Conservation (phyloP, 2,329 filamentous ascomycete genomes). For the Stachybotrys chlorohalonatus region DNA sequence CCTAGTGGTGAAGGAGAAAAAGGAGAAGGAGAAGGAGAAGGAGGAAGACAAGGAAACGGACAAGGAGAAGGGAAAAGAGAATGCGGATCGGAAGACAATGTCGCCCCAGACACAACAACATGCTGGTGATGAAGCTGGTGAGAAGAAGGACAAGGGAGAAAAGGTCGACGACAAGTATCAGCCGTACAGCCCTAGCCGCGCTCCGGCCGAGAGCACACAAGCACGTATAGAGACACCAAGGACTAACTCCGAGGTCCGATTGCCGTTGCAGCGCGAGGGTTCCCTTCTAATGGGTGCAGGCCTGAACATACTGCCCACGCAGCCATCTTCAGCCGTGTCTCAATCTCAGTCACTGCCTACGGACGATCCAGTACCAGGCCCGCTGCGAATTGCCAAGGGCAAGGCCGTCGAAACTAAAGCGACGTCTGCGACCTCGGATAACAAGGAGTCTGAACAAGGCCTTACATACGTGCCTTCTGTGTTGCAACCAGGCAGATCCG, state of each 20-base stretch:
- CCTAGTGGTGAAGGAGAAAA: slow-evolving; percentile 15
- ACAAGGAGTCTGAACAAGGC: background rate
- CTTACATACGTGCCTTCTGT: slow-evolving; percentile 4
- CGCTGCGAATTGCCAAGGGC: too few species aligned
- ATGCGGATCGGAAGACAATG: background rate
- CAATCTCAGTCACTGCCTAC: background rate
- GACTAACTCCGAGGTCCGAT: too few species aligned
- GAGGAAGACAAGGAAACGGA: slow-evolving; percentile 1
- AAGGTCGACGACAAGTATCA: background rate
- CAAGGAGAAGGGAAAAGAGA: background rate
- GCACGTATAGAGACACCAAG: too few species aligned
- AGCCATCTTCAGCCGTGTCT: background rate
- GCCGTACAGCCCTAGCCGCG: background rate
- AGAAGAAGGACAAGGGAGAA: background rate
- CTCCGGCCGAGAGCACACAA: too few species aligned
- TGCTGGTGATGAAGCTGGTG: background rate
- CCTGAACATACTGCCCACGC: background rate
- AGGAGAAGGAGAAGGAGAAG: slow-evolving; percentile 13
- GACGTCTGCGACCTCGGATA: background rate
- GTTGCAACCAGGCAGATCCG: slow-evolving; percentile 3
- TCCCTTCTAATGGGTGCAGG: background rate
- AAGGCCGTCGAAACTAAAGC: background rate
- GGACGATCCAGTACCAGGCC: background rate
- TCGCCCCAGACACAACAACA: background rate
- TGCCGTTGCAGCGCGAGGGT: background rate